Evolutionary conservation across 225 moss, liverwort and hornwort genomes (phyloP), one percentile per base, ranked within the genome.

Genomic region (Ulota crispa): DNA sequence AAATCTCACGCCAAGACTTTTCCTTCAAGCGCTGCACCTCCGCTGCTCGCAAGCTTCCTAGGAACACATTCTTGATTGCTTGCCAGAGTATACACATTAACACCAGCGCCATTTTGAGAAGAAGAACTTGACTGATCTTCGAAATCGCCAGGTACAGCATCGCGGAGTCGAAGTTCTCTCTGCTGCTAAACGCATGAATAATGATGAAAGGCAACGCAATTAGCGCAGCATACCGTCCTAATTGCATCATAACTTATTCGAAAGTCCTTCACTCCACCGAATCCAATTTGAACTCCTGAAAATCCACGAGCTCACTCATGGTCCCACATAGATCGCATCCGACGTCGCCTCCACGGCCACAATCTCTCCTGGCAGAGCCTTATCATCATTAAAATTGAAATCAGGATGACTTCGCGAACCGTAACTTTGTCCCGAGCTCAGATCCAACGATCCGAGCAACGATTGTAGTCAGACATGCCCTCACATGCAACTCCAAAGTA

Each of bases 1-100:
- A 94, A 68, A 99, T 94, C 88, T 99, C 99, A 55, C 99, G 92
- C 99, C 99, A 99, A 11, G 93, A 93, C 83, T 99, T 93, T 82
- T 99, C 99, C 73, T 96, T 99, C 86, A 99, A 86, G 72, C 96
- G 93, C 85, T 99, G 96, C 53, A 96, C 94, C 83, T 99, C 99
- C 42, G 94, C 96, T 75, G 96, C 99, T 52, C 99, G 90, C 83
- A 99, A 84, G 83, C 86, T 85, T 39, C 99, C 99, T 53, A 99
- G 80, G 62, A 99, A 96, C 79, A 99, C 86, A 75, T 83, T 90
- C 87, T 99, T 99, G 26, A 99, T 83, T 84, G 94, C 89, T 90
- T 99, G 99, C 99, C 99, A 99, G 2, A 99, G 66, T 20, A 93
- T 93, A 54, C 96, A 99, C 87, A 99, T 91, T 57, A 93, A 80